phyloP scores from a whole-genome alignment of 345 rosid genomes.

The Pistacia vera region DNA sequence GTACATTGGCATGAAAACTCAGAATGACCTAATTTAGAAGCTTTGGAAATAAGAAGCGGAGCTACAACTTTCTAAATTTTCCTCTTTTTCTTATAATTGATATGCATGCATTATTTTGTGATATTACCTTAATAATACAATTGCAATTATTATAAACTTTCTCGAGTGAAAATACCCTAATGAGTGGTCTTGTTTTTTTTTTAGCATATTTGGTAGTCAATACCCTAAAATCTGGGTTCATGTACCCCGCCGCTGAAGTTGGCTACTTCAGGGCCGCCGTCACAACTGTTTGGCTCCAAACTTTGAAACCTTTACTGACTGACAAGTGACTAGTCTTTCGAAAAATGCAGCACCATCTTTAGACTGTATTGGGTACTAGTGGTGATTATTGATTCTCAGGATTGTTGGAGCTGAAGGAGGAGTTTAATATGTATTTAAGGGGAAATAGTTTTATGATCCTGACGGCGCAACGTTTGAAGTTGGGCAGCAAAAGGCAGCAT shows the following conservation, averaged over 20 bases:
- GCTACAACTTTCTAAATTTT: no score
- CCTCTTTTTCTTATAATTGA: no score
- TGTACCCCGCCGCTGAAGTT: slow-evolving; percentile 30
- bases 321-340: neutral
- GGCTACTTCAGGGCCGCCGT: neutral
- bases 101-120: no score
- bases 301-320: neutral
- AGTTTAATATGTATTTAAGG: slow-evolving; percentile 8
- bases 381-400: slow-evolving; percentile 19
- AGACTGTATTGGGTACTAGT: neutral
- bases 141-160: no score
- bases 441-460: slow-evolving; percentile 17
- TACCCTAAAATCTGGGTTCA: neutral
- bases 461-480: slow-evolving; percentile 33
- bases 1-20: no score
- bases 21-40: no score
- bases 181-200: no score
- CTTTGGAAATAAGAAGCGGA: no score
- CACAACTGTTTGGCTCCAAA: neutral
- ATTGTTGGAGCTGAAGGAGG: slow-evolving; percentile 25
- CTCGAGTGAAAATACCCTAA: neutral
- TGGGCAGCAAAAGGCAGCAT: slow-evolving; percentile 7
- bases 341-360: neutral
- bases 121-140: no score
- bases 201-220: neutral